These are phyloP conservation scores for Suillus alpinus DNA, from an alignment of 768 basidiomycete genomes.

Conservation along the genomic window DNA sequence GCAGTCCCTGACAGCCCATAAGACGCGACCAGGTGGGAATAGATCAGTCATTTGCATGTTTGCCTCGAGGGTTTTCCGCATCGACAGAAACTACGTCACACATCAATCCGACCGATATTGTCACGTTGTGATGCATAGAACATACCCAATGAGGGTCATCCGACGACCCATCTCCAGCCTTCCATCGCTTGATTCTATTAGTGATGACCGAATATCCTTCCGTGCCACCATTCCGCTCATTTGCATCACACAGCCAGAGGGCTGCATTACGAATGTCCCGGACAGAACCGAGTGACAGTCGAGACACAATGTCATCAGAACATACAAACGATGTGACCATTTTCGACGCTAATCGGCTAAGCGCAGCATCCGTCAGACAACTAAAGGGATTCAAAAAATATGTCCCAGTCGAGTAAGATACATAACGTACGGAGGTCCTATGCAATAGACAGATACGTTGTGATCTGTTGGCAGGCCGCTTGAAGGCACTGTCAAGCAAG, in stretches of 20 bases:
- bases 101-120: constrained; percentile 49
- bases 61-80: constrained; percentile 81
- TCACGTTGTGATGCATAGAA: constrained; percentile 17
- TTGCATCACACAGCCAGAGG: constrained; percentile 77
- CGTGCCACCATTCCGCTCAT: constrained; percentile 37
- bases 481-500: constrained; percentile 63
- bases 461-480: constrained; percentile 70
- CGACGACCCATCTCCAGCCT: constrained; percentile 52
- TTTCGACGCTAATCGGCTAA: constrained; percentile 57
- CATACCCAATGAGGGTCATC: constrained; percentile 55
- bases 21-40: constrained; percentile 74
- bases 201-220: constrained; percentile 41
- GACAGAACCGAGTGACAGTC: constrained; percentile 75
- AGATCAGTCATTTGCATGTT: constrained; percentile 75
- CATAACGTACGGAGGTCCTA: constrained; percentile 69
- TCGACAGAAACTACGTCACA: constrained; percentile 60
- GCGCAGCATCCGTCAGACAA: constrained; percentile 57
- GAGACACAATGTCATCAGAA: constrained; percentile 78
- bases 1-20: constrained; percentile 76
- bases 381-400: constrained; percentile 29
- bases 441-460: constrained; percentile 71
- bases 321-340: constrained; percentile 78
- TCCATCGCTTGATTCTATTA: constrained; percentile 54
- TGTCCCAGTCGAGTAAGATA: neutral
- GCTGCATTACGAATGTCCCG: constrained; percentile 74